Base-by-base conservation (phyloP, 345 rosid species). In the Nasturtium officinale region DNA sequence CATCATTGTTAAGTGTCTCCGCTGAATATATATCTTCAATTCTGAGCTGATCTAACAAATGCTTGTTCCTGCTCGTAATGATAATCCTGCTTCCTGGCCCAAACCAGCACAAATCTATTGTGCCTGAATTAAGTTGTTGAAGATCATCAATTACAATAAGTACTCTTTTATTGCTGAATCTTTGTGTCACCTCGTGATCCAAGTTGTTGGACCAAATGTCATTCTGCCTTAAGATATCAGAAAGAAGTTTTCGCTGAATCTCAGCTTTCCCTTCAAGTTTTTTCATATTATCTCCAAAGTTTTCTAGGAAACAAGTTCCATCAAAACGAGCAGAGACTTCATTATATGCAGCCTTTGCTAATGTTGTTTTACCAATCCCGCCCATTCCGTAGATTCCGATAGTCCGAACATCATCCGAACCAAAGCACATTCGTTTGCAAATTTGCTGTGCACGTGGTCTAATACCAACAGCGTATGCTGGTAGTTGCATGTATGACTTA, bases 311-410 rank as follows among this genome's bases (percentile, higher is more conserved):
- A 73, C 82, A 50, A 1, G 60, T 29, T 2, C 62, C 69, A 29
- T 82, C 74, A 63, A 77, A 82, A 37, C 18, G 62, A 28, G 28
- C 3, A 7, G 58, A 71, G 71, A 71, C 62, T 15, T 58, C 63
- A 16, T 78, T 77, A 62, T 23, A 81, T 25, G 63, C 30, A 32
- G 46, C 45, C 38, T 30, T 58, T 10, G 74, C 74, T 29, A 70
- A 13, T 1, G 43, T 69, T 28, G 65, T 69, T 32, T 69, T 57
- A 29, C 74, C 74, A 1, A 47, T 70, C 63, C 74, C 74, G n/a
- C 84, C 82, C 69, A 64, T 64, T 64, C 67, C 67, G 0, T 6
- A 46, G 26, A 81, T 54, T n/a, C 84, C 84, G 32, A 60, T 55
- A 23, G 42, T 20, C 7, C 15, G 77, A 26, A 40, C 77, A 48